Conservation (phyloP, 2,329 filamentous ascomycete species). For the Microcyclosporella mali region DNA sequence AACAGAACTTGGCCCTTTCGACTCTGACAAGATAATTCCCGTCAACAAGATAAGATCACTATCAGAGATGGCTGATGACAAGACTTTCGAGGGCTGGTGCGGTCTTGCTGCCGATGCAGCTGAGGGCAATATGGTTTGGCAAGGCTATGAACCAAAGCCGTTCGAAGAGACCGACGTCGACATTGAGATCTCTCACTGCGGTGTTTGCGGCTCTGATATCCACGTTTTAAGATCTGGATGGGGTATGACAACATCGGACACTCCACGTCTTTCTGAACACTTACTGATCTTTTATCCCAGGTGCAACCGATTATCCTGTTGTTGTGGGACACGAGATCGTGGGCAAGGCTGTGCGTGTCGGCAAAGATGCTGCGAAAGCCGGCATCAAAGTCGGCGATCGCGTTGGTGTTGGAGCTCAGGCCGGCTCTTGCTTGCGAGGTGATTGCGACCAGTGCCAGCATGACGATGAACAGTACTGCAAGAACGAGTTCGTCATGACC, state of each 20-base stretch:
- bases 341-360: slow-evolving; percentile 31
- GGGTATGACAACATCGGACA: slow-evolving; percentile 20
- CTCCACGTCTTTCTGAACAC: background rate
- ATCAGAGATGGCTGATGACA: slow-evolving; percentile 28
- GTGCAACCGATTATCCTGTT: slow-evolving; percentile 15
- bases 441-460: slow-evolving; percentile 50
- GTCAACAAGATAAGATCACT: slow-evolving; percentile 2
- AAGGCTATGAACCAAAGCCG: slow-evolving; percentile 37
- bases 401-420: slow-evolving; percentile 48
- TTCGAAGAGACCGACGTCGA: slow-evolving; percentile 37
- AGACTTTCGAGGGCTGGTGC: slow-evolving; percentile 54
- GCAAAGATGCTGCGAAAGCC: slow-evolving; percentile 24
- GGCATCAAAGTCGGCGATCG: slow-evolving; percentile 35
- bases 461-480: slow-evolving; percentile 41
- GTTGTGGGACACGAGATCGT: slow-evolving; percentile 34
- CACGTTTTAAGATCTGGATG: slow-evolving; percentile 36
- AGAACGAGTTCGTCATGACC: slow-evolving; percentile 24
- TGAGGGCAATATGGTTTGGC: slow-evolving; percentile 51
- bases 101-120: slow-evolving; percentile 44
- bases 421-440: slow-evolving; percentile 41
- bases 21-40: slow-evolving; percentile 5
- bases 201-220: slow-evolving; percentile 31
- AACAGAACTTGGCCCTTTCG: slow-evolving; percentile 5
- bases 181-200: slow-evolving; percentile 36
- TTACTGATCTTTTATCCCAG: too few species aligned